Base-by-base conservation (phyloP, 441 rosid species). In the Adansonia madagascariensis region DNA sequence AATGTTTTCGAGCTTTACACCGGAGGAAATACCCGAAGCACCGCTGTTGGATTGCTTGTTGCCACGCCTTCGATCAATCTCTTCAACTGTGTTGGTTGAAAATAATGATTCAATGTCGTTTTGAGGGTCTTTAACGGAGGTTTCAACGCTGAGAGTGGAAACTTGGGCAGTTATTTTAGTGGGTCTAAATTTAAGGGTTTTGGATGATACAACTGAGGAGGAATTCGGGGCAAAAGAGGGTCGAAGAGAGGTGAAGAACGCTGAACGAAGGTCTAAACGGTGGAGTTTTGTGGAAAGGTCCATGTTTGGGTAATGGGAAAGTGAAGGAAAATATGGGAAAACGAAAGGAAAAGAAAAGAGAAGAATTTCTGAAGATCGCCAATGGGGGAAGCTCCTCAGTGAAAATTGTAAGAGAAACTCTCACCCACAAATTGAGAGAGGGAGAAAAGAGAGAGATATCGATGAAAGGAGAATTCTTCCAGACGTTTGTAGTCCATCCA, bases 1-100 rank as follows among this genome's bases (percentile, higher is more conserved):
- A 22, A 95, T 86, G 74, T 87, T 93, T 75, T 95, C 98, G 1
- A 95, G 90, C 91, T 88, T 95, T 5, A 89, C 88, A 17, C 98
- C 98, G 0, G 98, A 95, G 0, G 98, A 89, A 50, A 95, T 70
- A 27, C 89, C 84, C 12, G 97, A 94, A 47, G 97, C 94, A 0
- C 97, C 95, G 0, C 57, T 52, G 20, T 77, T 81, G 0, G 89
- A 84, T 8, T 74, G 82, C 78, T 77, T 88, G 4, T 80, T 85
- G 44, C 57, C 31, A 15, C 87, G 81, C 11, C 81, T 90, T 53
- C 72, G 79, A 35, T 80, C 82, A 75, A 83, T 82, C 1, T 82
- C 89, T 20, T 78, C 81, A 9, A 46, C 67, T 0, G 88, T 64
- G 59, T 53, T 81, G 52, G 65, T 81, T 0, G 95, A 91, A 79